These are phyloP conservation scores for Pyrenochaeta sp. DNA, from an alignment of 2,329 filamentous ascomycete species.

Conservation along the genomic window DNA sequence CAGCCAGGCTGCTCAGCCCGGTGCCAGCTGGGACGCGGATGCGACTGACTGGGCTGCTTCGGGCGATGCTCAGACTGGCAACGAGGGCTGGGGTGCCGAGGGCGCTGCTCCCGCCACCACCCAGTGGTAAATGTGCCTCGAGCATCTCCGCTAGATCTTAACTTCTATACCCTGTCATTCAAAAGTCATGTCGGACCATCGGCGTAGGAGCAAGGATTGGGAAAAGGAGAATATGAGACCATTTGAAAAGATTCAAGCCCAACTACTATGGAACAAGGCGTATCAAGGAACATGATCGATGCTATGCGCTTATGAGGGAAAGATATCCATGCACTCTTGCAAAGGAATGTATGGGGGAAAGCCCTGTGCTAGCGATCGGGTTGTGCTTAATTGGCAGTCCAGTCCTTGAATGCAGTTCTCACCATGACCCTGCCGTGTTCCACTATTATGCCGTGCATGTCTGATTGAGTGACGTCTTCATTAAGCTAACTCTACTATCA, in stretches of 20 bases:
- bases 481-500: not conserved
- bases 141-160: constrained; percentile 19
- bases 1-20: constrained; percentile 62
- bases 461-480: not conserved
- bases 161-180: constrained; percentile 47
- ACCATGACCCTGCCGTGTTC: constrained; percentile 5
- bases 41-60: constrained; percentile 73
- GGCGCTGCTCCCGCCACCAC: constrained; percentile 42
- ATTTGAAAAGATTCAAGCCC: constrained; percentile 18
- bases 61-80: constrained; percentile 54
- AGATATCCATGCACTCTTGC: constrained; percentile 75
- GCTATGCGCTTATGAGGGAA: constrained; percentile 96
- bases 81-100: constrained; percentile 60
- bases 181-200: constrained; percentile 28
- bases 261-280: constrained; percentile 19
- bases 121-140: constrained; percentile 55
- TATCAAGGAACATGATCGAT: constrained; percentile 43
- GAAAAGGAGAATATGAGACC: constrained; percentile 36
- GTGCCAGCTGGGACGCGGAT: constrained; percentile 70
- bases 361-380: constrained; percentile 90
- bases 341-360: constrained; percentile 78
- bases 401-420: constrained; percentile 42
- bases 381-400: constrained; percentile 86
- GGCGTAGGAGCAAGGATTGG: constrained; percentile 40
- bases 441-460: not conserved